Evolutionary conservation across 2,329 filamentous ascomycete genomes (phyloP), one percentile per base, ranked within the genome.

Genomic region (Aspergillus melleus): DNA sequence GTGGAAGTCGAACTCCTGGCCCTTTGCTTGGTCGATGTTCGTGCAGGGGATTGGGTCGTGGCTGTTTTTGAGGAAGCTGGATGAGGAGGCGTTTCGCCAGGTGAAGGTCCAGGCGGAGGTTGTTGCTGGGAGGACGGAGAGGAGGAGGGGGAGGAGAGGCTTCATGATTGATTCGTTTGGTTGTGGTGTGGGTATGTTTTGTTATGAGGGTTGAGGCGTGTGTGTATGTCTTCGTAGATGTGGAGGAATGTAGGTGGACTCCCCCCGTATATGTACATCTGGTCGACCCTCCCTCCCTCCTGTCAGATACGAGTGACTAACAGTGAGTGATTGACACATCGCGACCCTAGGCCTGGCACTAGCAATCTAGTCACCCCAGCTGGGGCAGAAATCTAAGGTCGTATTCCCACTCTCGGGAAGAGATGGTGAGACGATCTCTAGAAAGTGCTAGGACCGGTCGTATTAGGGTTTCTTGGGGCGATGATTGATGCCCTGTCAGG

Each of bases 61-160:
- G 20, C 51, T 49, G 26, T 55, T 53, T 1, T 55, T 53, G 3
- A 59, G 24, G 26, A 46, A 58, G 22, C 54, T 39, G 19, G 47
- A 24, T 16, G 39, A 39, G 30, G 55, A 42, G 11, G 36, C 42
- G 39, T 59, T 55, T 14, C 53, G 57, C 59, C 59, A 63, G 49
- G 61, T 63, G 49, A 63, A 59, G 20, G 57, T 52, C 61, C 61
- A 63, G 3, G 51, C 59, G 5, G 54, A 52, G 6, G 50, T 49
- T 5, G 30, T 36, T 20, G 54, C 36, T 12, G 58, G 14, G 6
- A 32, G 11, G 8, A 26, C 39, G 49, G 50, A 22, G n/a, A 51
- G 24, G 20, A 56, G n/a, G n/a, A 47, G 9, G 24, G 49, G 29
- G 19, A 59, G 14, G 9, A 52, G 16, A 14, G 14, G 29, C 29